A percentile compares a stretch with the other conserved stretches of the same genome.
These are phyloP conservation scores for Colletotrichum nymphaeae DNA, from an alignment of 2,329 filamentous ascomycete species.

Conservation along the genomic window DNA sequence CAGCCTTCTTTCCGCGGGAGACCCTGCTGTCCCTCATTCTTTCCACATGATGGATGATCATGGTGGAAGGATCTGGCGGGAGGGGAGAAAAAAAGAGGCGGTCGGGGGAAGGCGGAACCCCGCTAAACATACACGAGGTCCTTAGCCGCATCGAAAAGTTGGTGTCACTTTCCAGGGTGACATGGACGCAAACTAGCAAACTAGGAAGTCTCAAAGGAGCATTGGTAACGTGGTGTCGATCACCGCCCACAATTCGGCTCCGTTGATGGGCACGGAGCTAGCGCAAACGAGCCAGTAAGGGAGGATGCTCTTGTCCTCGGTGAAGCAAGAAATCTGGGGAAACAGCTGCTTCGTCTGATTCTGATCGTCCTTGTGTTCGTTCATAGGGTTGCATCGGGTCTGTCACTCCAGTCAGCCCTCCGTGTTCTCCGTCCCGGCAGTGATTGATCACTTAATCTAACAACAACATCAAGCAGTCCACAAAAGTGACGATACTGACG, in stretches of 20 bases:
- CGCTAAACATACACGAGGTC: conserved; percentile 13
- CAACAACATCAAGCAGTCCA: background rate
- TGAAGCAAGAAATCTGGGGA: conserved; percentile 20
- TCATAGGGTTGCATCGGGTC: background rate
- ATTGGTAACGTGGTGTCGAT: conserved; percentile 1
- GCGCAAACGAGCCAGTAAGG: conserved; percentile 13
- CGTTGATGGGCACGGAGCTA: background rate
- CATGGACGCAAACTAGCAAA: conserved; percentile 1
- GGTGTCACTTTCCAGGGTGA: background rate
- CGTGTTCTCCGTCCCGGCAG: background rate
- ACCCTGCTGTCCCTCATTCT: background rate
- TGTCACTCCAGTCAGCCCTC: background rate
- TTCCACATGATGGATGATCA: background rate
- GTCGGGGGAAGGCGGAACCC: conserved; percentile 18
- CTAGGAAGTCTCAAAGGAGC: background rate
- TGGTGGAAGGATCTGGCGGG: background rate
- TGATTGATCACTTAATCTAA: background rate
- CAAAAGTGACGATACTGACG: background rate
- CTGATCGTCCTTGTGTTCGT: conserved; percentile 13
- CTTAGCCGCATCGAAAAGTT: background rate
- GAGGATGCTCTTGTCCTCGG: background rate
- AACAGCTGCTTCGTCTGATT: conserved; percentile 18
- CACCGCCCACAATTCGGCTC: conserved; percentile 13
- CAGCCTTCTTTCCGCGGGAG: background rate
- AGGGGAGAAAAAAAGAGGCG: background rate